Evolutionary conservation across 2,329 filamentous ascomycete genomes (phyloP).

Genomic region (Aureobasidium pullulans): DNA sequence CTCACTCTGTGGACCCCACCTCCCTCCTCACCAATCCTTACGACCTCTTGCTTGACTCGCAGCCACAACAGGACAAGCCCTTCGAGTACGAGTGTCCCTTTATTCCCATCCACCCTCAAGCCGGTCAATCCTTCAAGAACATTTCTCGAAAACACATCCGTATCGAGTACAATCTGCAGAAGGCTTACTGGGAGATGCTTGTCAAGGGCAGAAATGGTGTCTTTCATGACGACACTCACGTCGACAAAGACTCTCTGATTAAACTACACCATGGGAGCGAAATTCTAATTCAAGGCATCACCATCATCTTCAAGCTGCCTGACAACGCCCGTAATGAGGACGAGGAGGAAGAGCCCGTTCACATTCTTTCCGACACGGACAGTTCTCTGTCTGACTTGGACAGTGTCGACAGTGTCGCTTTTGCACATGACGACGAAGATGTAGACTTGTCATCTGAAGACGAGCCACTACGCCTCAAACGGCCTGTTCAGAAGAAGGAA

Average conservation of each 20-base stretch:
- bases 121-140: conserved; percentile 57
- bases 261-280: conserved; percentile 56
- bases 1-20: conserved; percentile 14
- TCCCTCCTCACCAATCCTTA: conserved; percentile 14
- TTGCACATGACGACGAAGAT: conserved; percentile 44
- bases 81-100: conserved; percentile 30
- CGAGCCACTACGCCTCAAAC: conserved; percentile 16
- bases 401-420: conserved; percentile 36
- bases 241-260: conserved; percentile 45
- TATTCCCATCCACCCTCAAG: conserved; percentile 65
- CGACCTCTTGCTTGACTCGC: conserved; percentile 10
- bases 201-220: conserved; percentile 60
- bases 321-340: conserved; percentile 52
- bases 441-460: conserved; percentile 23
- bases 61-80: conserved; percentile 9
- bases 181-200: conserved; percentile 57
- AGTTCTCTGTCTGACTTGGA: conserved; percentile 15
- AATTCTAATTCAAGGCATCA: conserved; percentile 66
- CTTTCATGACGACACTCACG: conserved; percentile 51
- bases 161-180: conserved; percentile 60
- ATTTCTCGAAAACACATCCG: conserved; percentile 69
- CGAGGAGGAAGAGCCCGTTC: conserved; percentile 36
- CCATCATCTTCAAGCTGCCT: conserved; percentile 62
- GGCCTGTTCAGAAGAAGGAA: conserved; percentile 12
- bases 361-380: conserved; percentile 11